These are phyloP conservation scores for Trichophyton simii DNA, from an alignment of 2,329 filamentous ascomycete species.

Conservation along the genomic window DNA sequence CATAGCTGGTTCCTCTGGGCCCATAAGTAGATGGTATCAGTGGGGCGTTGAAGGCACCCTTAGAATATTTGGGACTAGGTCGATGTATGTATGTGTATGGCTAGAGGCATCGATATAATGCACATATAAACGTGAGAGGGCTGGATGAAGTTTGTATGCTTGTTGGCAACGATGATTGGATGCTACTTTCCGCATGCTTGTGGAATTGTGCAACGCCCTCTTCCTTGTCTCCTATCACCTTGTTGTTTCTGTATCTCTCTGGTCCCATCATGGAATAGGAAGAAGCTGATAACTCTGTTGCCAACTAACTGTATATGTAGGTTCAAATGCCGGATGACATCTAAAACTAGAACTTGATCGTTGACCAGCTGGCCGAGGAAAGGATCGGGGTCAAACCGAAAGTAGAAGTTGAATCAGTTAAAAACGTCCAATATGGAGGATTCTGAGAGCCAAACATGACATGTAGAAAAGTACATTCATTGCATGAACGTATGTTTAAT, in stretches of 20 bases:
- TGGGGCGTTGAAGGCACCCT: background rate
- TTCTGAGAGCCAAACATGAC: background rate
- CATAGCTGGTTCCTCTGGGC: background rate
- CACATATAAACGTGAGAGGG: background rate
- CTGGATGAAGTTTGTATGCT: background rate
- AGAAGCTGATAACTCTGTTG: background rate
- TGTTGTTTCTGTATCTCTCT: background rate
- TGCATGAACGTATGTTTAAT: background rate
- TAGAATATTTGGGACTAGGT: background rate
- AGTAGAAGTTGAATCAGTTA: background rate
- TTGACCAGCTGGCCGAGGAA: background rate
- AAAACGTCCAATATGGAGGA: background rate
- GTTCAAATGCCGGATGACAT: background rate
- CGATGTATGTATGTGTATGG: background rate
- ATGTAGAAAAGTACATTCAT: background rate
- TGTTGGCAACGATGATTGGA: background rate
- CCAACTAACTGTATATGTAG: background rate
- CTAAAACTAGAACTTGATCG: background rate
- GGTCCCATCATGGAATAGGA: background rate
- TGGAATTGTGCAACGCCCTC: background rate
- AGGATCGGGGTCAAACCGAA: background rate
- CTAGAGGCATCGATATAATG: no score
- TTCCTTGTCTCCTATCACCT: background rate
- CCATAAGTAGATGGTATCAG: background rate
- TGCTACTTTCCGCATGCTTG: background rate